A percentile compares a stretch with the other conserved stretches of the same genome.
phyloP scores from a whole-genome alignment of 169 alveolate genomes.

The Sarcocystis neurona region DNA sequence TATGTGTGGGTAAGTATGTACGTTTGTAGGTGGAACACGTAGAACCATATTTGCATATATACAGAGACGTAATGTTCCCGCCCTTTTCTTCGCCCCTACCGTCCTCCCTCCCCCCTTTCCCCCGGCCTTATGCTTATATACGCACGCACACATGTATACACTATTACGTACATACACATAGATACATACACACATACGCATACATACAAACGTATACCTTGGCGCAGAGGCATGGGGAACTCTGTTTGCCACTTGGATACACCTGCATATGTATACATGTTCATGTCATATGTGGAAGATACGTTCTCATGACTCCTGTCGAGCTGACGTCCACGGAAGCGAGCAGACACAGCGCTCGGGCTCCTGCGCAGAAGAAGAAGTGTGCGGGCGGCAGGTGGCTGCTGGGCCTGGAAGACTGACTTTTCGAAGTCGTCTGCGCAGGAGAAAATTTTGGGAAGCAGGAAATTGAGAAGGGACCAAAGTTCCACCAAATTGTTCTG shows the following conservation, averaged over 20 bases:
- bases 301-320: neutral
- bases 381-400: neutral
- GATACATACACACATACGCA: neutral
- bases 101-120: no score
- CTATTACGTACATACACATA: neutral
- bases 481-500: slow-evolving; percentile 97
- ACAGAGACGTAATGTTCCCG: no score
- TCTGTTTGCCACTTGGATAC: no score
- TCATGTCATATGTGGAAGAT: no score
- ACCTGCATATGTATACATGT: neutral
- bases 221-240: neutral
- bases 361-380: neutral
- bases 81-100: no score
- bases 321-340: neutral
- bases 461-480: slow-evolving; percentile 98
- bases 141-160: no score
- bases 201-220: neutral
- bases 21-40: no score
- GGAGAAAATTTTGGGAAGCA: slow-evolving; percentile 95
- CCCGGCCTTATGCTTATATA: no score
- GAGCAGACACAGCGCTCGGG: neutral
- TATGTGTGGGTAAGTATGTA: no score
- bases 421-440: slow-evolving; percentile 96
- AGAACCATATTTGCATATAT: no score
- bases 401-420: no score